Evolutionary conservation across 2,329 filamentous ascomycete species (phyloP).

Genomic region (Ophiostoma ulmi): DNA sequence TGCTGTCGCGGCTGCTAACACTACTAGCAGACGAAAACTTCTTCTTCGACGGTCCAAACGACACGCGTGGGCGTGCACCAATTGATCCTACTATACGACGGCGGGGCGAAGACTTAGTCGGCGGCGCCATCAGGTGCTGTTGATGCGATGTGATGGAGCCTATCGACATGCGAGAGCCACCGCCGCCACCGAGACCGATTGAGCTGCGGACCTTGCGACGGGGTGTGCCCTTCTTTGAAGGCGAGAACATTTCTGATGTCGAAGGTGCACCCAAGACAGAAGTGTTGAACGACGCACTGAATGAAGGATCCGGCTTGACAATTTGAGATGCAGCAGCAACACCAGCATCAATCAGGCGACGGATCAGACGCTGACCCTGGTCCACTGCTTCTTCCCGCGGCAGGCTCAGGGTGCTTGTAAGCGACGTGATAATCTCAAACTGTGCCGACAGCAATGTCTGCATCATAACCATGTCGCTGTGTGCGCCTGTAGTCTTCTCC

Average conservation of each 20-base stretch:
- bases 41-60: slow-evolving; percentile 78
- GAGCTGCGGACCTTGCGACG: slow-evolving; percentile 55
- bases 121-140: slow-evolving; percentile 49
- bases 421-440: slow-evolving; percentile 81
- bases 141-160: background rate
- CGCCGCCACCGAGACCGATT: slow-evolving; percentile 37
- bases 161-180: background rate
- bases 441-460: slow-evolving; percentile 84
- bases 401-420: slow-evolving; percentile 77
- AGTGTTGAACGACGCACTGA: background rate
- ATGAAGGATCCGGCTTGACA: slow-evolving; percentile 75
- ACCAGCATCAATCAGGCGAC: slow-evolving; percentile 71
- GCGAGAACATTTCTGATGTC: slow-evolving; percentile 57
- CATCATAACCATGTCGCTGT: slow-evolving; percentile 67
- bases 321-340: slow-evolving; percentile 71
- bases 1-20: slow-evolving; percentile 18
- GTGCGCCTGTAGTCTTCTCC: slow-evolving; percentile 55
- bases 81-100: slow-evolving; percentile 60
- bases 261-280: background rate
- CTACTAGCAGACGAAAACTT: slow-evolving; percentile 45
- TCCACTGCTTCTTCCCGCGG: slow-evolving; percentile 76
- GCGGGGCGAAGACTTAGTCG: slow-evolving; percentile 73
- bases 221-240: slow-evolving; percentile 67
- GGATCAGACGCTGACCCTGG: slow-evolving; percentile 71
- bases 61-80: slow-evolving; percentile 61